Conservation (phyloP, 2,329 filamentous ascomycete species). For the Sordariomycetes sp. region DNA sequence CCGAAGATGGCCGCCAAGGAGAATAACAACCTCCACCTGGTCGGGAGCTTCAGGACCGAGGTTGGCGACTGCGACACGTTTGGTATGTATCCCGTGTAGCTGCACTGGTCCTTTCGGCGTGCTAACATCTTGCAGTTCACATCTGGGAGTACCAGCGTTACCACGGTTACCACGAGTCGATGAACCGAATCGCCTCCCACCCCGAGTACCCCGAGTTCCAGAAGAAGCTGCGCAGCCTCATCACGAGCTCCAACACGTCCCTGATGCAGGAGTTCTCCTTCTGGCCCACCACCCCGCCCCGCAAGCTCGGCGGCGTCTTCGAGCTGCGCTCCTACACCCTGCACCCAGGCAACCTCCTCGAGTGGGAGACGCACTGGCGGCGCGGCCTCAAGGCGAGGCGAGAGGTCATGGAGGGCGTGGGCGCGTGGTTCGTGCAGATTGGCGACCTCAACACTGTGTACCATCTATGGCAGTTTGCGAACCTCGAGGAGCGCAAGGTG, state of each 20-base stretch:
- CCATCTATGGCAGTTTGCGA: conserved; percentile 96
- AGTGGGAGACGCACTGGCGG: conserved; percentile 99
- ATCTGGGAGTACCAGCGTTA: conserved; percentile 99
- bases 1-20: conserved; percentile 72
- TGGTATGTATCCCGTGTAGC: conserved; percentile 39
- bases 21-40: conserved; percentile 88
- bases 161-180: conserved; percentile 84
- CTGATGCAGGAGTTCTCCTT: conserved; percentile 99
- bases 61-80: conserved; percentile 97
- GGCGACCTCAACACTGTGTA: conserved; percentile 96
- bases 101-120: background rate
- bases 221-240: conserved; percentile 69
- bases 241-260: conserved; percentile 72
- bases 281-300: conserved; percentile 90
- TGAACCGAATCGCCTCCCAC: conserved; percentile 71
- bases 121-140: conserved; percentile 50
- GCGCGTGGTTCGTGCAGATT: conserved; percentile 98
- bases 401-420: conserved; percentile 97
- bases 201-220: conserved; percentile 79
- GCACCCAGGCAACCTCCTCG: conserved; percentile 86
- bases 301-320: conserved; percentile 82
- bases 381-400: conserved; percentile 79
- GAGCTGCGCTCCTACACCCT: conserved; percentile 94
- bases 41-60: conserved; percentile 96
- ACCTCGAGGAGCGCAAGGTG: conserved; percentile 84